Base-by-base conservation (phyloP, 2,329 filamentous ascomycete genomes). In the Mycosphaerella sp. region DNA sequence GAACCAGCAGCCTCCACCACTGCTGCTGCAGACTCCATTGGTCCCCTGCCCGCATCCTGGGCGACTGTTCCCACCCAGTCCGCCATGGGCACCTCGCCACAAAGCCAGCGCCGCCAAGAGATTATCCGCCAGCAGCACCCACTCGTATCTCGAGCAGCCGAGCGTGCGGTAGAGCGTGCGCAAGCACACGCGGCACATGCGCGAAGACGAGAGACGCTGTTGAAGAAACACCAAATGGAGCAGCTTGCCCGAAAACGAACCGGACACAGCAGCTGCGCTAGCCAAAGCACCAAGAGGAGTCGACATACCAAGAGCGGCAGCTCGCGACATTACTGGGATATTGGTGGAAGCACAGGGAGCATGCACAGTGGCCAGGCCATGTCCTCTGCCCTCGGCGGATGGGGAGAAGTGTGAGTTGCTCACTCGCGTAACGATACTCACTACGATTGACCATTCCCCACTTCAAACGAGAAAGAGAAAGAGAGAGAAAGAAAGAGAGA, bases 111-210 rank as follows among this genome's bases (percentile, higher is more conserved):
- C 51, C 85, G 92, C 59, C 87, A 86, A 5, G 90, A 89, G 11
- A 81, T 92, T 45, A 90, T 96, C 50, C 81, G 89, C 36, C 88
- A 92, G 65, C 86, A 95, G 67, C 92, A 96, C 68, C 92, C 92
- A 3, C 81, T 96, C 47, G 84, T 95, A 31, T 84, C 83, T 23
- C 78, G 82, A 45, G 76, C 78, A 2, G 66, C 64, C 21, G 62
- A 65, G 45, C 60, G 56, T 44, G 61, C 41, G 72, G 77, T 55
- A 81, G 83, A 55, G 58, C 60, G 50, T 52, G 62, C 57, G 48
- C 59, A 49, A 53, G 60, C 52, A 14, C 53, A 50, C 17, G 59
- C 59, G 23, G 59, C 54, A 1, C 54, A 57, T 41, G 57, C 50
- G 12, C 52, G 49, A 47, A 48, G 53, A 39, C 44, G 59, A 29